A percentile compares a stretch with the other conserved stretches of the same genome.
Evolutionary conservation across 1,284 basidiomycete species (phyloP).

Genomic region (Schizophyllum amplum): DNA sequence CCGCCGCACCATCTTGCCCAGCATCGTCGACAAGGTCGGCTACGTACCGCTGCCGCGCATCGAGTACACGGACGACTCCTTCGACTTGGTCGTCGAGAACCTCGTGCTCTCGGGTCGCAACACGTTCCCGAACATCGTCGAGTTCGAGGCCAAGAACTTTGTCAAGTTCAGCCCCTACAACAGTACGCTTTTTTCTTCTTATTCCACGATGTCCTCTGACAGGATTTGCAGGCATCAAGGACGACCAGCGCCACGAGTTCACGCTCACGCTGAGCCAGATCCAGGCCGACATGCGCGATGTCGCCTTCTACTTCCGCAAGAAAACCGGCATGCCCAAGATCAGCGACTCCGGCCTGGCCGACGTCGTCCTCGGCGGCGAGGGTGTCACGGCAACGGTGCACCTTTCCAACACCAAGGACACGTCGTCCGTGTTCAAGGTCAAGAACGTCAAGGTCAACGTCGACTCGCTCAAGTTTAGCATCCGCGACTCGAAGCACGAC

Average conservation of each 20-base stretch:
- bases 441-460: conserved; percentile 75
- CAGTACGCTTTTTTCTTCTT: neutral
- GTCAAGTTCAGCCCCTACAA: conserved; percentile 78
- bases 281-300: conserved; percentile 91
- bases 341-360: conserved; percentile 86
- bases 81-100: conserved; percentile 92
- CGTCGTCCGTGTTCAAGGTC: conserved; percentile 71
- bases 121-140: conserved; percentile 75
- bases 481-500: conserved; percentile 91
- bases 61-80: conserved; percentile 83
- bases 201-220: neutral
- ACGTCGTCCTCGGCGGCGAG: conserved; percentile 80
- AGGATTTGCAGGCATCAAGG: conserved; percentile 30
- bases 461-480: conserved; percentile 81
- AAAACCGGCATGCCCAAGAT: conserved; percentile 77
- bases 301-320: conserved; percentile 81
- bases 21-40: conserved; percentile 60
- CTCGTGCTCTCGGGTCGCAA: conserved; percentile 82
- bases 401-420: conserved; percentile 39
- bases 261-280: conserved; percentile 75
- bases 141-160: conserved; percentile 77
- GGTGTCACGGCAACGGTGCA: conserved; percentile 48
- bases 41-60: conserved; percentile 83
- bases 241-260: conserved; percentile 63
- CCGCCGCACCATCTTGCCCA: conserved; percentile 74